Evolutionary conservation across 2,329 filamentous ascomycete genomes (phyloP), one percentile per base, ranked within the genome.

Genomic region (Leptographium wingfieldii): DNA sequence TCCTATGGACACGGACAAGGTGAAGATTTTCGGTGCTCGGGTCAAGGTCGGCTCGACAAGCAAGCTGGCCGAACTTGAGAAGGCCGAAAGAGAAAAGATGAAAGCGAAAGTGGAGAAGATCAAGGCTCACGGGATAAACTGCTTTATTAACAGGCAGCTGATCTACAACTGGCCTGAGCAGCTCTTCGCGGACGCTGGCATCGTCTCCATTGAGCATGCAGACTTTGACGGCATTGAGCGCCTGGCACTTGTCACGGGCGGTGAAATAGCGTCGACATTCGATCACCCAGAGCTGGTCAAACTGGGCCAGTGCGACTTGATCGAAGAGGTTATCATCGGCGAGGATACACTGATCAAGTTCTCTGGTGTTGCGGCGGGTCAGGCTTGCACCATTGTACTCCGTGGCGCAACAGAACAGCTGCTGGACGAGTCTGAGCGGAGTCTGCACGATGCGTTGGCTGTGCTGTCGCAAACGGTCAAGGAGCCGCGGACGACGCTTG

Each of bases 131-230:
- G 94, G 94, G 62, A 96, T 99, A 77, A 99, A 99, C 82, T 97
- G 94, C 80, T 99, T 99, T 75, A 96, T 99, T 74, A 99, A 99
- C 82, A 82, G 94, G 67, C 94, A 99, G 74, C 84, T 99, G 65
- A 99, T 99, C 77, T 99, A 99, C 82, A 99, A 99, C 81, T 99
- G 94, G 94, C 94, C 94, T 6, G 94, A 99, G 76, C 94, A 99
- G 76, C 86, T 99, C 55, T 99, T 99, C 71, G 91, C 92, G 43
- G 94, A 99, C 73, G 92, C 92, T 9, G 94, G 94, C 63, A 97
- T 99, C 74, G 89, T 95, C 80, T 96, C 91, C 33, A 99, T 99
- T 67, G 94, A 99, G 78, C 94, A 99, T 73, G 94, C 94, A 66
- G 94, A 99, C 76, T 99, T 99, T 70, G 94, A 99, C 71, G 94